A percentile compares a stretch with the other conserved stretches of the same genome.
phyloP scores from a whole-genome alignment of 257 asterid genomes.

The Cruciata laevipes region DNA sequence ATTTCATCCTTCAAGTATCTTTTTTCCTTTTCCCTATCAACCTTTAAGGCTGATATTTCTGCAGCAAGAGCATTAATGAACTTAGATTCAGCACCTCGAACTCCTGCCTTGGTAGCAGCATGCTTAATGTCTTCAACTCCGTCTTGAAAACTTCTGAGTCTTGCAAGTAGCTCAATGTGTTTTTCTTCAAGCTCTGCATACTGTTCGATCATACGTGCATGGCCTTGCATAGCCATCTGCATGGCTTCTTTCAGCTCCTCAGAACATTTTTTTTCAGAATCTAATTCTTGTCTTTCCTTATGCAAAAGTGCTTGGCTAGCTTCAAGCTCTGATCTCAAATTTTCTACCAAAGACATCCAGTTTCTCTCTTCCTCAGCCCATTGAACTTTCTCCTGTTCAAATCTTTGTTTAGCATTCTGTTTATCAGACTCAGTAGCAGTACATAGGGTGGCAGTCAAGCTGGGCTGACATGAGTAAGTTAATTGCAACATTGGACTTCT shows the following conservation, averaged over 20 bases:
- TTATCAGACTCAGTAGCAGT: conserved; percentile 37
- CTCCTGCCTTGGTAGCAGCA: conserved; percentile 95
- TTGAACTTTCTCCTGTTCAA: conserved; percentile 61
- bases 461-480: conserved; percentile 59
- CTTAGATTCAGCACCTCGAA: conserved; percentile 82
- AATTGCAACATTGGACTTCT: conserved; percentile 53
- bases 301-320: conserved; percentile 40
- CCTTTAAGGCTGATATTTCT: conserved; percentile 73
- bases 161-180: conserved; percentile 77
- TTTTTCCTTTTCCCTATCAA: conserved; percentile 83
- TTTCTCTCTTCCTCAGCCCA: conserved; percentile 92
- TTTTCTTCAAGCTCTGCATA: conserved; percentile 94
- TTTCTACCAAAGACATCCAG: conserved; percentile 85
- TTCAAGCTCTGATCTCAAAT: conserved; percentile 63
- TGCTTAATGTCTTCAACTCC: conserved; percentile 92
- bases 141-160: conserved; percentile 69
- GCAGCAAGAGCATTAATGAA: conserved; percentile 88
- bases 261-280: conserved; percentile 68
- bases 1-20: conserved; percentile 73
- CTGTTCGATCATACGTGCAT: conserved; percentile 98
- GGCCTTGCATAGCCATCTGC: conserved; percentile 99
- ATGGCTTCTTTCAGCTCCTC: conserved; percentile 97
- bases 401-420: conserved; percentile 51
- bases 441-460: conserved; percentile 36
- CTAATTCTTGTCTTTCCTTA: conserved; percentile 75